Percentiles rank a stretch among this genome's conserved stretches.
These are phyloP conservation scores for Syzygium grande DNA, from an alignment of 345 rosid genomes.

Conservation along the genomic window DNA sequence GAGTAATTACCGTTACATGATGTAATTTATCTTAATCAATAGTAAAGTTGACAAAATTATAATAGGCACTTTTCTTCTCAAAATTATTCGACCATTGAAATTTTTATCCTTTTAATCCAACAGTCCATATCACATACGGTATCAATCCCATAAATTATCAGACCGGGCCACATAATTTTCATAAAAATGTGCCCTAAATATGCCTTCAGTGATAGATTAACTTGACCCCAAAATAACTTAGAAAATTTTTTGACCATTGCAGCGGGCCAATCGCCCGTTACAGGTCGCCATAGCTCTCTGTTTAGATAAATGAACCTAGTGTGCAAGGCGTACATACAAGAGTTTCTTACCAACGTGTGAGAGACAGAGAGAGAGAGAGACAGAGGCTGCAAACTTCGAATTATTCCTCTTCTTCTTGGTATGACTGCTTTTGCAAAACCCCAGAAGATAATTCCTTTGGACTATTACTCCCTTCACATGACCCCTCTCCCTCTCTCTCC, in stretches of 20 bases:
- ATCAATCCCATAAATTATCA: background rate
- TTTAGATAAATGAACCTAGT: background rate
- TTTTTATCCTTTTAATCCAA: background rate
- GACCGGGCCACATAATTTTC: background rate
- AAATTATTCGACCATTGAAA: background rate
- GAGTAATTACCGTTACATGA: background rate
- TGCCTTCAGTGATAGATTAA: background rate
- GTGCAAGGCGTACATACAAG: background rate
- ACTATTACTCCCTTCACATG: background rate
- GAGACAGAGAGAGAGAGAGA: background rate
- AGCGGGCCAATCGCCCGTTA: background rate
- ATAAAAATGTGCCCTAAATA: background rate
- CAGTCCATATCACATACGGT: background rate
- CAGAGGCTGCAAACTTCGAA: constrained; percentile 52
- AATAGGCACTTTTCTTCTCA: background rate
- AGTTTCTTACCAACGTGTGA: background rate
- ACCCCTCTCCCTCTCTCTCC: background rate
- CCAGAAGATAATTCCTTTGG: constrained; percentile 17
- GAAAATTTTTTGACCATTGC: background rate
- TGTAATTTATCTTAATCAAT: background rate
- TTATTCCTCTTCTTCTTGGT: constrained; percentile 63
- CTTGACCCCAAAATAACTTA: background rate
- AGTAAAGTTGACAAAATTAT: background rate
- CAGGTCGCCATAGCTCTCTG: background rate
- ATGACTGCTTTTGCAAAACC: constrained; percentile 37